These are phyloP conservation scores for Flaveria linearis DNA, from an alignment of 129 eudicot species.

Conservation along the genomic window DNA sequence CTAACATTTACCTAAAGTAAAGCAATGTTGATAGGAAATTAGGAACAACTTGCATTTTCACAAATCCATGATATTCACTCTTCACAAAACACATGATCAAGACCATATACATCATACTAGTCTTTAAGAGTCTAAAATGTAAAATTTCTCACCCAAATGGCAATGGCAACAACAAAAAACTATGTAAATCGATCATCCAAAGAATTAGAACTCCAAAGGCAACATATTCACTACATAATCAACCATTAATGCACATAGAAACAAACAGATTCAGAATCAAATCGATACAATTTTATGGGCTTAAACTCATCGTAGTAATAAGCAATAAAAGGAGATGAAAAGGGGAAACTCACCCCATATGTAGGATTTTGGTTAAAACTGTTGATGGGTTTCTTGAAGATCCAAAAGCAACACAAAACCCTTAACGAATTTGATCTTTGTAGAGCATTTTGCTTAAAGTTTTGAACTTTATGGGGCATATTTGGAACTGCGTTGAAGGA, in stretches of 20 bases:
- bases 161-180: background rate
- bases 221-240: background rate
- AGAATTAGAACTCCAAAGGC: no score
- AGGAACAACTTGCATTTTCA: background rate
- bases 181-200: background rate
- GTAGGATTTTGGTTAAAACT: conserved; percentile 16
- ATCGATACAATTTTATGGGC: background rate
- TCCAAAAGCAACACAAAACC: conserved; percentile 1
- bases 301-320: background rate
- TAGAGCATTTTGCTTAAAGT: background rate
- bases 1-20: background rate
- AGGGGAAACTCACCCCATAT: conserved; percentile 16
- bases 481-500: background rate
- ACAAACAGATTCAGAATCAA: background rate
- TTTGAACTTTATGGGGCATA: background rate
- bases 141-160: background rate
- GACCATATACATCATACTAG: background rate
- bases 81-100: conserved; percentile 12
- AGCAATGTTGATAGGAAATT: background rate
- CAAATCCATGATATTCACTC: conserved; percentile 4
- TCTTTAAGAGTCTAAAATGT: background rate
- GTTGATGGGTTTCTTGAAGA: conserved; percentile 5
- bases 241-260: conserved; percentile 3
- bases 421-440: conserved; percentile 7
- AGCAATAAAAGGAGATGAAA: conserved; percentile 16